Base-by-base conservation (phyloP, 2,329 filamentous ascomycete genomes). In the Colletotrichum viniferum region DNA sequence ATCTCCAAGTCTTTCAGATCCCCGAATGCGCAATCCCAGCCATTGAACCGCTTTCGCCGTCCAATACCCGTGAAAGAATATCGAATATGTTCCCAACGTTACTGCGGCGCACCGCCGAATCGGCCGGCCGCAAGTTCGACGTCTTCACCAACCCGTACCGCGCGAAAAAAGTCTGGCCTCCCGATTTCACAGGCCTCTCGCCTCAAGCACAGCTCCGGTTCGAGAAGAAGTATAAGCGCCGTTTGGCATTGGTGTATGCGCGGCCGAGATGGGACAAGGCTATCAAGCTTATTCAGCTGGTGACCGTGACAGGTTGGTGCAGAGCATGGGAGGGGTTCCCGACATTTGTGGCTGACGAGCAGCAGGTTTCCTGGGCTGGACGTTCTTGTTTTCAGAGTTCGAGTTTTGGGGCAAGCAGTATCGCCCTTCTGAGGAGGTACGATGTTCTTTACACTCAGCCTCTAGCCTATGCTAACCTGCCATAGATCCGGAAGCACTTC, bases 201-300 rank as follows among this genome's bases (percentile, higher is more conserved):
- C 86, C 88, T 62, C 94, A 94, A 83, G 92, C 96, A 81, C 93
- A 96, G 84, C 94, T 96, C 82, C 90, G 92, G 58, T 93, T 95
- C 79, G 94, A 96, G 87, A 92, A 94, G 83, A 93, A 94, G 81
- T 96, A 94, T 85, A 94, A 95, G 85, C 89, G 94, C 68, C 89
- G 94, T 69, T 84, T 94, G 30, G 88, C 89, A 73, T 84, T 94
- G 78, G 90, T 91, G 79, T 90, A 89, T 81, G 88, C 89, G 55
- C 86, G 92, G 26, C 93, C 93, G 10, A 83, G 84, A 63, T 95
- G 92, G 92, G 88, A 90, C 56, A 94, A 93, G 82, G 88, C 85
- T 76, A 86, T 93, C 71, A 92, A 91, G 83, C 85, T 95, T 77
- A 88, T 89, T 65, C 94, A 95, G 84, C 90, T 92, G 13, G 84